Evolutionary conservation across 768 basidiomycete species (phyloP), one percentile per base, ranked within the genome.

Genomic region (Phaeotremella fagi): DNA sequence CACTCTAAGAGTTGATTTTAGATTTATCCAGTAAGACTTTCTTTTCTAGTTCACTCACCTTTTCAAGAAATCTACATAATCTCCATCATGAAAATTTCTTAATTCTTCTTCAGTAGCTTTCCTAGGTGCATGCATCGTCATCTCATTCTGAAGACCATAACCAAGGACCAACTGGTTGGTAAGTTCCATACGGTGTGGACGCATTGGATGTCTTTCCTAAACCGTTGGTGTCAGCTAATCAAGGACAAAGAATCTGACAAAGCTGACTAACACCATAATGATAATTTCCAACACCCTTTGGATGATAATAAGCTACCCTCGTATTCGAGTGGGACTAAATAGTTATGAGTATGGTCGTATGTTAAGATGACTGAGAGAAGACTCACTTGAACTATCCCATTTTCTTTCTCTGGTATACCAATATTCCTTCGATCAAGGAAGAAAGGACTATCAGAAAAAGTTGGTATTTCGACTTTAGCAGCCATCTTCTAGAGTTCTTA

Each of bases 191-290:
- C 94, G 82, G 65, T 95, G 90, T 3, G 94, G 94, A 74, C 97
- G 95, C 94, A 99, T 99, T 2, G 94, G 94, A 77, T 99, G 94
- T 44, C 86, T 83, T 82, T 95, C 90, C 94, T 98, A 63, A 18
- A 14, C 23, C 42, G 23, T 42, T 38, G 46, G 43, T 47, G 7
- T 14, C 20, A 29, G 14, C 12, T 22, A 12, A 9, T 22, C 22
- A 12, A 52, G 49, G 14, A 24, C 15, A 26, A 36, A 37, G 25
- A 37, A 38, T 7, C 20, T 52, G 23, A 45, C 22, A n/a, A 41
- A 50, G 29, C 43, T 50, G 3, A 76, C 83, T 50, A 77, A 94
- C 94, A 57, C 94, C 94, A 78, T 97, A 99, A 72, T 99, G 95
- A 72, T 90, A 88, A 57, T 87, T 85, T 2, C 95, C 95, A 1